Evolutionary conservation across 1,284 basidiomycete genomes (phyloP).

Genomic region (Mycosarcoma maydis): DNA sequence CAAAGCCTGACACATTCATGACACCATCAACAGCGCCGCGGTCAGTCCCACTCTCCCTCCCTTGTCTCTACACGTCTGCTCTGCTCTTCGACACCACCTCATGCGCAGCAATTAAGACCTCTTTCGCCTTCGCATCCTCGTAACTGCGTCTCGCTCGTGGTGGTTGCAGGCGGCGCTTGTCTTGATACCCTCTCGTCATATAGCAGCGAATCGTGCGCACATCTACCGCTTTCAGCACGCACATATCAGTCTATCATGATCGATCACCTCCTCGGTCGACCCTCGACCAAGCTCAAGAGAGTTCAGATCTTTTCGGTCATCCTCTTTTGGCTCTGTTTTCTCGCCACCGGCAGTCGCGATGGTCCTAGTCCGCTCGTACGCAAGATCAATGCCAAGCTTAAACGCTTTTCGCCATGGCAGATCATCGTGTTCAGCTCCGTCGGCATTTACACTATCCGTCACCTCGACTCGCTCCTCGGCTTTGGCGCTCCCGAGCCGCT

Average conservation of each 20-base stretch:
- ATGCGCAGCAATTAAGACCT: too few relatives aligned
- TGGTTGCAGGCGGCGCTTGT: not conserved
- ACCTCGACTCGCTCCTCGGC: slow-evolving; percentile 87
- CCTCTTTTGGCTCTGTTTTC: slow-evolving; percentile 51
- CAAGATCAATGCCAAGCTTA: slow-evolving; percentile 34
- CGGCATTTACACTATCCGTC: slow-evolving; percentile 81
- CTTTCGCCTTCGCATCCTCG: not conserved
- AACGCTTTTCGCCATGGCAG: slow-evolving; percentile 91
- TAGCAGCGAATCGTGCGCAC: too few relatives aligned
- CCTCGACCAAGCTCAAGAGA: slow-evolving; percentile 58
- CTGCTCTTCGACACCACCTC: too few relatives aligned
- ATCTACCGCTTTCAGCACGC: not conserved
- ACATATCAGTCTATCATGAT: slow-evolving; percentile 40
- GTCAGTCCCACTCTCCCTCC: too few relatives aligned
- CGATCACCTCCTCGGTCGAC: slow-evolving; percentile 60
- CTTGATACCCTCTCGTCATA: too few relatives aligned
- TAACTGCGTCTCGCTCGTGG: not conserved
- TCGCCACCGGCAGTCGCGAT: slow-evolving; percentile 40
- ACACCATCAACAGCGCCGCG: too few relatives aligned
- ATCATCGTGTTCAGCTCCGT: slow-evolving; percentile 86
- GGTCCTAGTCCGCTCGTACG: slow-evolving; percentile 46
- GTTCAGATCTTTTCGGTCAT: slow-evolving; percentile 57
- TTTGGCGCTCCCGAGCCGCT: slow-evolving; percentile 91
- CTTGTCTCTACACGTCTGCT: too few relatives aligned
- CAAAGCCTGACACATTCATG: too few relatives aligned